Conservation (phyloP, 257 asterid species). For the Solanum ossicruentum region DNA sequence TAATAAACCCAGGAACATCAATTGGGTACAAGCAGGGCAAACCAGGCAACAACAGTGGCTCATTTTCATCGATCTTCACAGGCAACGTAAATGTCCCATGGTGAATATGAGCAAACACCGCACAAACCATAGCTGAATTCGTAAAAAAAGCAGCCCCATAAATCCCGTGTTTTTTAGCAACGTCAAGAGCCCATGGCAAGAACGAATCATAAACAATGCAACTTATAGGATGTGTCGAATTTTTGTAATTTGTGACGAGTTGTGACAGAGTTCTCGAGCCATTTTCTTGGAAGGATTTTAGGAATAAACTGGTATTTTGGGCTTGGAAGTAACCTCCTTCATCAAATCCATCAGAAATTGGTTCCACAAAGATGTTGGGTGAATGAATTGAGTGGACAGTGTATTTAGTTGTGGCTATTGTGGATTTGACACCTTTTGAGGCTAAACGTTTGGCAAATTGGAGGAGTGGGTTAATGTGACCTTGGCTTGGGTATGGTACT, state of each 20-base stretch:
- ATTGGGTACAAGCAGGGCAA: slow-evolving; percentile 31
- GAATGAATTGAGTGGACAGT: slow-evolving; percentile 26
- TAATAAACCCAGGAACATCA: slow-evolving; percentile 49
- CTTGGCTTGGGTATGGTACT: slow-evolving; percentile 63
- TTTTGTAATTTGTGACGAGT: slow-evolving; percentile 13
- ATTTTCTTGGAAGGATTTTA: slow-evolving; percentile 22
- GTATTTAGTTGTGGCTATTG: slow-evolving; percentile 43
- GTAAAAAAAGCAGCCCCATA: slow-evolving; percentile 62
- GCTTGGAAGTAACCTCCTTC: slow-evolving; percentile 18
- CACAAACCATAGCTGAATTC: slow-evolving; percentile 41
- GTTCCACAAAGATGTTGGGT: slow-evolving; percentile 23
- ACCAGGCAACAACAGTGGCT: slow-evolving; percentile 35
- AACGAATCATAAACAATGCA: slow-evolving; percentile 51
- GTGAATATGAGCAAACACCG: slow-evolving; percentile 37
- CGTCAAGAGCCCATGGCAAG: slow-evolving; percentile 73
- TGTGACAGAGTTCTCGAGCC: slow-evolving; percentile 35
- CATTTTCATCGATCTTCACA: slow-evolving; percentile 4
- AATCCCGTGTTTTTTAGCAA: slow-evolving; percentile 31
- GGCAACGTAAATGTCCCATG: slow-evolving; percentile 32
- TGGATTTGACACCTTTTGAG: slow-evolving; percentile 47
- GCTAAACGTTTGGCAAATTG: slow-evolving; percentile 60
- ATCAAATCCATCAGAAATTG: slow-evolving; percentile 56
- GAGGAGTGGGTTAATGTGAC: slow-evolving; percentile 73
- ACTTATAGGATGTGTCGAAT: slow-evolving; percentile 13
- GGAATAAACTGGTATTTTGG: slow-evolving; percentile 11